A percentile compares a stretch with the other conserved stretches of the same genome.
These are phyloP conservation scores for Trichoderma koningiopsis DNA, from an alignment of 2,329 filamentous ascomycete species.

Conservation along the genomic window DNA sequence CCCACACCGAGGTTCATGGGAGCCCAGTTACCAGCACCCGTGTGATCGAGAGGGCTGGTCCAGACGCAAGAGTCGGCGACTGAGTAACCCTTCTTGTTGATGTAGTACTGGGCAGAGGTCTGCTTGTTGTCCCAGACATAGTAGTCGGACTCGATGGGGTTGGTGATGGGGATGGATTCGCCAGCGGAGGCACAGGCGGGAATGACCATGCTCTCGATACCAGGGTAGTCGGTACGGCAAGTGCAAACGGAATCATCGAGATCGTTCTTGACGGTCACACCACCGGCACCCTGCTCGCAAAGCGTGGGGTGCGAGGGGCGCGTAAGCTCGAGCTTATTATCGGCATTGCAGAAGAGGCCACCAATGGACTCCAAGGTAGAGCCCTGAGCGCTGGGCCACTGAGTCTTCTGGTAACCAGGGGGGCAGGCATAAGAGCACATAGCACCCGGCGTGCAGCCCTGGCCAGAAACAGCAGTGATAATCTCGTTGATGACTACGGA, in stretches of 20 bases:
- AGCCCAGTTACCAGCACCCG: slow-evolving; percentile 78
- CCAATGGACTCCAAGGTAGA: slow-evolving; percentile 81
- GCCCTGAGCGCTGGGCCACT: slow-evolving; percentile 83
- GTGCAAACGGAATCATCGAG: slow-evolving; percentile 67
- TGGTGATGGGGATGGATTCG: slow-evolving; percentile 65
- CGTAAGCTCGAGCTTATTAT: slow-evolving; percentile 76
- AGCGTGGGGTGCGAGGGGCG: slow-evolving; percentile 68
- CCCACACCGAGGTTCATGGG: slow-evolving; percentile 85
- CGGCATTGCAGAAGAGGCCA: slow-evolving; percentile 75
- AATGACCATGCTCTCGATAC: slow-evolving; percentile 84
- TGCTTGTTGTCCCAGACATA: slow-evolving; percentile 73
- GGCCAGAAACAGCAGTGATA: slow-evolving; percentile 61
- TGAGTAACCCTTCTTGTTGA: slow-evolving; percentile 77
- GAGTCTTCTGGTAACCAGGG: slow-evolving; percentile 86
- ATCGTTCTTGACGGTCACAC: slow-evolving; percentile 75
- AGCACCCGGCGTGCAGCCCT: slow-evolving; percentile 60
- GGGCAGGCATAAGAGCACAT: slow-evolving; percentile 96
- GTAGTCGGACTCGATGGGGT: slow-evolving; percentile 71
- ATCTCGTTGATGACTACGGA: slow-evolving; percentile 65
- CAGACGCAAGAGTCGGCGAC: slow-evolving; percentile 75
- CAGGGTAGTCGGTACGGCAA: slow-evolving; percentile 96
- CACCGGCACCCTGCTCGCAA: slow-evolving; percentile 71
- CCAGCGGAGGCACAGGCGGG: slow-evolving; percentile 68
- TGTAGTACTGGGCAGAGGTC: slow-evolving; percentile 94
- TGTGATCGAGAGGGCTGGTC: slow-evolving; percentile 53